Percentiles rank a stretch among this genome's conserved stretches.
phyloP scores from a whole-genome alignment of 352 stramenopile species.

The Pythium biforme region DNA sequence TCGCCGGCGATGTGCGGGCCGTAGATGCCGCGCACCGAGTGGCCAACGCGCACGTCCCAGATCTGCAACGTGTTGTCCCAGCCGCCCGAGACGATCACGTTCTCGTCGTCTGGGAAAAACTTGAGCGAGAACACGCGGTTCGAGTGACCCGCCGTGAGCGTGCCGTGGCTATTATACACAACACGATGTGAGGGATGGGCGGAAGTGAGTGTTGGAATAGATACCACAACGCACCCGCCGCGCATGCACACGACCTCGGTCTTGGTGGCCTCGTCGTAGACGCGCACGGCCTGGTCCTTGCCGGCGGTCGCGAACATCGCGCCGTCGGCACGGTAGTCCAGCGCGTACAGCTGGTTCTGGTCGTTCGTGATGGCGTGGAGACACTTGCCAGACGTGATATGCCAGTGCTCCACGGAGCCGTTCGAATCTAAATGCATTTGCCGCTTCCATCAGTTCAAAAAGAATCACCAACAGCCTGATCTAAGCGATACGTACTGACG shows the following conservation, averaged over 20 bases:
- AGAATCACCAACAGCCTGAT: background rate
- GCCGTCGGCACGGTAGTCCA: slow-evolving; percentile 87
- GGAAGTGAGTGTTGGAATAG: background rate
- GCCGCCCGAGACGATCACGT: slow-evolving; percentile 82
- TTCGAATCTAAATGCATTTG: slow-evolving; percentile 55
- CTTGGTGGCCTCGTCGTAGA: slow-evolving; percentile 91
- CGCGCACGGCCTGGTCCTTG: slow-evolving; percentile 85
- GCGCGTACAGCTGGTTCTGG: slow-evolving; percentile 87
- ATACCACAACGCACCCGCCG: slow-evolving; percentile 34
- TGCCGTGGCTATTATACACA: slow-evolving; percentile 33
- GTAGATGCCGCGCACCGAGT: slow-evolving; percentile 89
- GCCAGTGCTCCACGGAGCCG: slow-evolving; percentile 90
- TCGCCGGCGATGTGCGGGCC: slow-evolving; percentile 87
- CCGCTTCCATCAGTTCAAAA: background rate
- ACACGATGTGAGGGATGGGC: no score
- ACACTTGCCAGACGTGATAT: slow-evolving; percentile 92
- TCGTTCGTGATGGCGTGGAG: slow-evolving; percentile 88
- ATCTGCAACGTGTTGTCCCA: slow-evolving; percentile 95
- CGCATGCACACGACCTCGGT: slow-evolving; percentile 69
- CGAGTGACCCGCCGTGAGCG: slow-evolving; percentile 81
- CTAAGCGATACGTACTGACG: slow-evolving; percentile 47
- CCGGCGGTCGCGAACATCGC: slow-evolving; percentile 86
- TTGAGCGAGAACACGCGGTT: slow-evolving; percentile 93
- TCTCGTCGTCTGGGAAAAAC: slow-evolving; percentile 79
- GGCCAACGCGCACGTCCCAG: slow-evolving; percentile 85